Evolutionary conservation across 2,329 filamentous ascomycete species (phyloP).

Genomic region (Neonectria punicea): DNA sequence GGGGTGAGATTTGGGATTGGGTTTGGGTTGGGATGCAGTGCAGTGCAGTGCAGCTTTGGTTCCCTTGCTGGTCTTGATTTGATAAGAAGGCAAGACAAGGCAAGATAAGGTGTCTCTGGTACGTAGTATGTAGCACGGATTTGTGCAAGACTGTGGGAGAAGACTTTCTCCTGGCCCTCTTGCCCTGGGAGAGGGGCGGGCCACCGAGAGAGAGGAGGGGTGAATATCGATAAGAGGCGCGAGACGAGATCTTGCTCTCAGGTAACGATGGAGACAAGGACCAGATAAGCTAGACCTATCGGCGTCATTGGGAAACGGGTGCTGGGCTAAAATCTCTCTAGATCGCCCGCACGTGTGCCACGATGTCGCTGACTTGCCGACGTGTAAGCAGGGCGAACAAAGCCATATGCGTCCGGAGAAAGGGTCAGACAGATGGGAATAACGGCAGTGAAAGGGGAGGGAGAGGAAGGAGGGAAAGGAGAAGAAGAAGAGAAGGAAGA

Average conservation of each 20-base stretch:
- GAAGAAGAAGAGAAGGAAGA: constrained; percentile 16
- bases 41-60: constrained; percentile 21
- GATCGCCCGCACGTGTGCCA: constrained; percentile 31
- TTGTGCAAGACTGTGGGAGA: neutral
- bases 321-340: constrained; percentile 26
- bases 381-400: constrained; percentile 20
- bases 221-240: constrained; percentile 18
- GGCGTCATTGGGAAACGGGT: constrained; percentile 59
- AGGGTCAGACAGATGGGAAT: constrained; percentile 16
- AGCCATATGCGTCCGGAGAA: neutral
- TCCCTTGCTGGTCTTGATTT: constrained; percentile 21
- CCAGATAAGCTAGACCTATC: constrained; percentile 68
- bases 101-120: neutral
- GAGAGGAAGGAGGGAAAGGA: neutral
- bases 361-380: constrained; percentile 23
- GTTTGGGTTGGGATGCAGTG: constrained; percentile 32
- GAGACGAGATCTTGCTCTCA: constrained; percentile 45
- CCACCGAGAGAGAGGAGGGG: constrained; percentile 15
- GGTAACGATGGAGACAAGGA: constrained; percentile 64
- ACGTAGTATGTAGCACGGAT: neutral
- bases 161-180: neutral
- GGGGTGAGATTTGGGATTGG: constrained; percentile 34
- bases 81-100: neutral
- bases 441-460: constrained; percentile 13
- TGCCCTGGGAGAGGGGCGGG: constrained; percentile 20